Base-by-base conservation (phyloP, 129 eudicot species). In the Cynara cardunculus region DNA sequence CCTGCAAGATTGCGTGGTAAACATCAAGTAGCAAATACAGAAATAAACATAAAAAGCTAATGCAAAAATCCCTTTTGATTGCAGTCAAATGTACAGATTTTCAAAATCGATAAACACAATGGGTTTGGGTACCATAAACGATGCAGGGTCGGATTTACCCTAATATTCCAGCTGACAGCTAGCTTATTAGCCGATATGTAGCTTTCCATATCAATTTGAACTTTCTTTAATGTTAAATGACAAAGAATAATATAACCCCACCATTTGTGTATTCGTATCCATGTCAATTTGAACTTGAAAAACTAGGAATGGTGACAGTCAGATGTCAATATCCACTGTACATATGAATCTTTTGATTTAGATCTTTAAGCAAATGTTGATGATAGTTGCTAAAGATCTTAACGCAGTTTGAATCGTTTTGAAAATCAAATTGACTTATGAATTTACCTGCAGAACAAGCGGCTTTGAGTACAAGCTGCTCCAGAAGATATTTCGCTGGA, bases 401-500 rank as follows among this genome's bases (percentile, higher is more conserved):
- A 53, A 5, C 2, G 1, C 7, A 14, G 22, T 62, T 62, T 59
- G 66, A n/a, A 59, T 19, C 66, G n/a, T 59, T 59, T 21, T 59
- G 65, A 56, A 56, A 56, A 56, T 18, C 2, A 56, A 56, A 56
- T 56, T 24, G 8, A 4, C 5, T 25, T 66, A 75, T 66, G 7
- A 7, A 53, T 77, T 71, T 89, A 95, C 99, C 99, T 77, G 99
- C 97, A 83, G 93, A 90, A 85, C 88, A 89, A 67, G 99, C 99
- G 35, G 99, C 99, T 85, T 91, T 90, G 18, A 89, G 85, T 28
- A 91, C 93, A 77, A 95, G 94, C 80, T 92, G 94, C 89, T 95
- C 94, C 72, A 95, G 83, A 9, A 95, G 83, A 80, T 86, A 88
- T 32, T 92, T 95, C 16, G 99, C 99, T 7, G 99, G 97, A 89